phyloP scores from a whole-genome alignment of 2,329 filamentous ascomycete species.

The Phaeomoniella chlamydospora region DNA sequence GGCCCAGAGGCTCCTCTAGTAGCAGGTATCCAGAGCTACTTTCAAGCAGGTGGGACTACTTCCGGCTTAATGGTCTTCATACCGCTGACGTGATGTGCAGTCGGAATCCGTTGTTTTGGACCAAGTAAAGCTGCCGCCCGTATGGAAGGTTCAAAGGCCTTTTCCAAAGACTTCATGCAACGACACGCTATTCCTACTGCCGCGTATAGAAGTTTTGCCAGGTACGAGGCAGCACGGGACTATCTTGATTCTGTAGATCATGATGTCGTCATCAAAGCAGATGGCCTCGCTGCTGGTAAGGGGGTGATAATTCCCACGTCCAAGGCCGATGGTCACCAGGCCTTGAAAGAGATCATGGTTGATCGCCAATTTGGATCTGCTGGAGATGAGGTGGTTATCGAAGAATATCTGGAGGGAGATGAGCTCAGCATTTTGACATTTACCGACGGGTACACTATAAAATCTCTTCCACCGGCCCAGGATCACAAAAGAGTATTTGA shows the following conservation, averaged over 20 bases:
- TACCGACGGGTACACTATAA: constrained; percentile 74
- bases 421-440: constrained; percentile 87
- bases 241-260: constrained; percentile 62
- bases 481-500: constrained; percentile 95
- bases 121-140: constrained; percentile 70
- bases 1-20: constrained; percentile 92
- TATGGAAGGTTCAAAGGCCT: constrained; percentile 94
- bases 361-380: constrained; percentile 74
- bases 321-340: constrained; percentile 69
- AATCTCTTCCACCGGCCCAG: constrained; percentile 76
- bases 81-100: constrained; percentile 17
- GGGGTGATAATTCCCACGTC: constrained; percentile 78
- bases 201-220: constrained; percentile 73
- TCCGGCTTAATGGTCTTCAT: constrained; percentile 1
- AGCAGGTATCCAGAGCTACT: constrained; percentile 74
- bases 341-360: constrained; percentile 81
- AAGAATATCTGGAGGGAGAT: constrained; percentile 83
- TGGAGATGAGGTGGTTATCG: constrained; percentile 84
- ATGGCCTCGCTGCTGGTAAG: constrained; percentile 83
- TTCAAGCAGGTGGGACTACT: constrained; percentile 40
- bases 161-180: constrained; percentile 96
- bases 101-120: constrained; percentile 70
- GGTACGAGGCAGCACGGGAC: constrained; percentile 55
- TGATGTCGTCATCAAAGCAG: constrained; percentile 84
- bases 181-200: constrained; percentile 82